Conservation (phyloP, 805 yeast species). For the Ogataea neopini region DNA sequence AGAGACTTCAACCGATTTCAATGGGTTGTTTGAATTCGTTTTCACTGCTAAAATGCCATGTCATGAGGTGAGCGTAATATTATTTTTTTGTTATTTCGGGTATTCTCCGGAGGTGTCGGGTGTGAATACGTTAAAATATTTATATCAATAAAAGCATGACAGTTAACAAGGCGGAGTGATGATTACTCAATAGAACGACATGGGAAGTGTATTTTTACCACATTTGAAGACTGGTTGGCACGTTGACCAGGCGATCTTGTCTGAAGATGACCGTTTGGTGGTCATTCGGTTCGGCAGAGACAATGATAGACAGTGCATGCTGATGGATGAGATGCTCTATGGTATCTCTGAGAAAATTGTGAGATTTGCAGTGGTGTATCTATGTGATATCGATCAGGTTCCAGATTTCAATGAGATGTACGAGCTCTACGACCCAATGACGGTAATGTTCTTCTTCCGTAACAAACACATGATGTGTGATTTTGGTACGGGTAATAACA, state of each 20-base stretch:
- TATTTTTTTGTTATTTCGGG: slow-evolving; percentile 6
- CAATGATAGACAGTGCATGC: slow-evolving; percentile 73
- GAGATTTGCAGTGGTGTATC: slow-evolving; percentile 84
- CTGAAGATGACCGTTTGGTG: slow-evolving; percentile 87
- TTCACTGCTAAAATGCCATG: slow-evolving; percentile 4
- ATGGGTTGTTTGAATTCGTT: neutral
- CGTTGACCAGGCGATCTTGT: slow-evolving; percentile 93
- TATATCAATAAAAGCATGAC: neutral
- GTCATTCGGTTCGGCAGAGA: slow-evolving; percentile 88
- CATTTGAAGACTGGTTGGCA: slow-evolving; percentile 91
- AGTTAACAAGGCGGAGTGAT: neutral
- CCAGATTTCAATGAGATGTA: slow-evolving; percentile 91
- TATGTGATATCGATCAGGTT: slow-evolving; percentile 86
- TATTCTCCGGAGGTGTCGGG: slow-evolving; percentile 3
- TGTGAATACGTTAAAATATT: neutral
- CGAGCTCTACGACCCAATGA: slow-evolving; percentile 85
- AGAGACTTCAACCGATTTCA: neutral
- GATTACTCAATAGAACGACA: slow-evolving; percentile 25
- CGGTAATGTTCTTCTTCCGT: slow-evolving; percentile 89
- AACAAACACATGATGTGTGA: slow-evolving; percentile 98
- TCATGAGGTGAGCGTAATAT: neutral
- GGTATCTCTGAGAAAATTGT: slow-evolving; percentile 79
- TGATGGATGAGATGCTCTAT: slow-evolving; percentile 85
- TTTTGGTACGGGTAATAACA: slow-evolving; percentile 97
- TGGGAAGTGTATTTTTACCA: slow-evolving; percentile 84